Percentiles rank a stretch among this genome's conserved stretches.
These are phyloP conservation scores for Arabidopsis arenosa DNA, from an alignment of 345 rosid species.

Conservation along the genomic window DNA sequence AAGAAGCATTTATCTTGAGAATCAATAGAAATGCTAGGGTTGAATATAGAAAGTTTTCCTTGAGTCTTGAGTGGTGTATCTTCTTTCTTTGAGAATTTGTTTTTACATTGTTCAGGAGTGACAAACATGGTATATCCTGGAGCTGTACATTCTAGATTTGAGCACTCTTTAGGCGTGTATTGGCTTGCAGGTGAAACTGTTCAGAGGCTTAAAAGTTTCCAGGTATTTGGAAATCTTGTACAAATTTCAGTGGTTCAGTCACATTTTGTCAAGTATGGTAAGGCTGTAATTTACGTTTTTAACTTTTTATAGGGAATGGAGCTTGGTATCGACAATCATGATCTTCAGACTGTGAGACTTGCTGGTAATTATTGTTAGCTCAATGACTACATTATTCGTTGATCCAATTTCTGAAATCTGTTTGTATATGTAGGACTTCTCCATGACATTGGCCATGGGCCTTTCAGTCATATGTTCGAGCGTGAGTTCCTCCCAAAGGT, in stretches of 20 bases:
- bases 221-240: slow-evolving; percentile 51
- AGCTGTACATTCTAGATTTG: slow-evolving; percentile 90
- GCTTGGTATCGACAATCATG: slow-evolving; percentile 77
- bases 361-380: slow-evolving; percentile 62
- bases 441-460: slow-evolving; percentile 97
- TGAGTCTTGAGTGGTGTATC: slow-evolving; percentile 2
- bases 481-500: slow-evolving; percentile 87
- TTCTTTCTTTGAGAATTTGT: slow-evolving; percentile 10
- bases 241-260: slow-evolving; percentile 11
- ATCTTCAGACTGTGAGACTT: slow-evolving; percentile 85
- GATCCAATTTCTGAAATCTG: slow-evolving; percentile 20
- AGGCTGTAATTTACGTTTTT: slow-evolving; percentile 25
- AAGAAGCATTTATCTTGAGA: not conserved
- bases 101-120: slow-evolving; percentile 57
- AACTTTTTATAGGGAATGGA: slow-evolving; percentile 64
- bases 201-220: slow-evolving; percentile 64
- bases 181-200: slow-evolving; percentile 84
- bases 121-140: slow-evolving; percentile 89
- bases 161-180: slow-evolving; percentile 94
- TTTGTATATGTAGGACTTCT: slow-evolving; percentile 67
- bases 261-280: slow-evolving; percentile 12
- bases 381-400: slow-evolving; percentile 14
- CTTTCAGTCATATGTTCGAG: slow-evolving; percentile 94
- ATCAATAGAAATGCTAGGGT: not conserved
- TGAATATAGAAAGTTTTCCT: not conserved